Percentiles rank a stretch among this genome's conserved stretches.
Evolutionary conservation across 371 early-diverging fungal species (phyloP).

Genomic region (Mortierella sp.): DNA sequence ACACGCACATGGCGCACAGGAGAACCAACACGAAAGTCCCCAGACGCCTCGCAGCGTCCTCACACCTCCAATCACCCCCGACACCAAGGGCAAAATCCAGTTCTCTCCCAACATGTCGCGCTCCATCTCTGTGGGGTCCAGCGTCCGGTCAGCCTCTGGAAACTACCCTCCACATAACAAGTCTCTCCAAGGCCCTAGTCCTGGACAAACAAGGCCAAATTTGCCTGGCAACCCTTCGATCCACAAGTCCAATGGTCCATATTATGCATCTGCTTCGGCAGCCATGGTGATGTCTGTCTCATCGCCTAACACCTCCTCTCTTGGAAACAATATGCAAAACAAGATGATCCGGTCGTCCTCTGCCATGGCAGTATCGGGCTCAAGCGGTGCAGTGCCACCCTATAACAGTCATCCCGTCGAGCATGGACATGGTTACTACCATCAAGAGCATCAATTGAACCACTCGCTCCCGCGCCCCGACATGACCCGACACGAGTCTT

Average conservation of each 20-base stretch:
- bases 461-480: conserved; percentile 44
- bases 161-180: conserved; percentile 1
- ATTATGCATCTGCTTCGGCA: conserved; percentile 14
- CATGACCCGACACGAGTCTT: conserved; percentile 35
- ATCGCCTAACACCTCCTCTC: conserved; percentile 11
- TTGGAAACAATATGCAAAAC: conserved; percentile 13
- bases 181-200: neutral
- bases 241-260: conserved; percentile 32
- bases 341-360: conserved; percentile 30
- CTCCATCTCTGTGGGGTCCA: conserved; percentile 42
- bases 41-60: conserved; percentile 17
- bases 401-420: conserved; percentile 18
- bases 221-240: conserved; percentile 38
- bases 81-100: conserved; percentile 22
- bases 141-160: conserved; percentile 13
- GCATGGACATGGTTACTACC: conserved; percentile 21
- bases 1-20: conserved; percentile 11
- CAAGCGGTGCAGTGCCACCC: neutral
- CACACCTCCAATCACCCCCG: conserved; percentile 42
- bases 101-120: conserved; percentile 49
- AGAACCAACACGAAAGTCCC: conserved; percentile 3
- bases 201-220: conserved; percentile 34
- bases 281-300: conserved; percentile 17
- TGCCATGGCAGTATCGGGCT: conserved; percentile 14
- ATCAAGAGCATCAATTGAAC: conserved; percentile 40